phyloP scores from a whole-genome alignment of 179 eudicot species.

The Patellifolia procumbens region DNA sequence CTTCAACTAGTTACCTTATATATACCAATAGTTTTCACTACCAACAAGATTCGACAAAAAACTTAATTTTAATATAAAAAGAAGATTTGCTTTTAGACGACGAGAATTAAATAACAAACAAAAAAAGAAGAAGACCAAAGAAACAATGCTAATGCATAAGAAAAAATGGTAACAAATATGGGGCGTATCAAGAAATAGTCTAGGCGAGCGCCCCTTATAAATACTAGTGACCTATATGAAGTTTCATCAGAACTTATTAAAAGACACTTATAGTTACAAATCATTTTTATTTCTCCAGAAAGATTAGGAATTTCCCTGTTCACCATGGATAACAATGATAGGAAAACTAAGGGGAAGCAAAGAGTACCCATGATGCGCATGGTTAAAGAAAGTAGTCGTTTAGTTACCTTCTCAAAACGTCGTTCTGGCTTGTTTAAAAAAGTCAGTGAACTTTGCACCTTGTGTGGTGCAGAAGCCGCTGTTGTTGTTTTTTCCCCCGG shows the following conservation, averaged over 20 bases:
- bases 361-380: constrained; percentile 40
- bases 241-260: background rate
- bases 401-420: constrained; percentile 49
- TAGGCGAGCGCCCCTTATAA: constrained; percentile 14
- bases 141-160: background rate
- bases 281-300: background rate
- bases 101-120: background rate
- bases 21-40: too few species aligned
- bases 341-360: constrained; percentile 41
- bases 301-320: background rate
- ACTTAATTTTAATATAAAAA: too few species aligned
- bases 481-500: constrained; percentile 49
- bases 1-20: too few species aligned
- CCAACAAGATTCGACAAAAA: too few species aligned
- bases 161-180: constrained; percentile 15
- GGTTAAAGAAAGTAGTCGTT: constrained; percentile 35
- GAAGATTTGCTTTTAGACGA: too few species aligned
- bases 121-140: constrained; percentile 2
- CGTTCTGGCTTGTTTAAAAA: constrained; percentile 48
- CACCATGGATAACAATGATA: constrained; percentile 23
- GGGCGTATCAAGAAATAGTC: background rate
- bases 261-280: background rate
- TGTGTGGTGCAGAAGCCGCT: constrained; percentile 35
- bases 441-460: constrained; percentile 44
- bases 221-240: background rate